A percentile compares a stretch with the other conserved stretches of the same genome.
Conservation (phyloP, 306 rosid genomes). For the Malus asiatica region DNA sequence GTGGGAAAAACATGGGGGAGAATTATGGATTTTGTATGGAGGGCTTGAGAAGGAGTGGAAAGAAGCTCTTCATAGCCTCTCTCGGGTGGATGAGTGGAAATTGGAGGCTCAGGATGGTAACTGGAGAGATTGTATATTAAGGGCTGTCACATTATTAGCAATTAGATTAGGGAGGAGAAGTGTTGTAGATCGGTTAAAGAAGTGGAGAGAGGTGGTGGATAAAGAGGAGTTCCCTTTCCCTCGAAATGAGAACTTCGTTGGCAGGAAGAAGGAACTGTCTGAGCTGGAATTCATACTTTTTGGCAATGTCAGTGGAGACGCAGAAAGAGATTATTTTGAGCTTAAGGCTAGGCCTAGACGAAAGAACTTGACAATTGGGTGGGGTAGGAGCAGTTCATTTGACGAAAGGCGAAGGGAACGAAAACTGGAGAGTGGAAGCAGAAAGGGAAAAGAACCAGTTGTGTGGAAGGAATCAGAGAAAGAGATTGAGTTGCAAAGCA, state of each 20-base stretch:
- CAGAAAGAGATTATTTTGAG: constrained; percentile 68
- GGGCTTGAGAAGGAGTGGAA: constrained; percentile 82
- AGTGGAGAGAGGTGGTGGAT: constrained; percentile 74
- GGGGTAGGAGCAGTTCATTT: constrained; percentile 46
- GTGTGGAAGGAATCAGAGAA: constrained; percentile 85
- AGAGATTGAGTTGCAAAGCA: constrained; percentile 74
- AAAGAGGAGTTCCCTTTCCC: constrained; percentile 74
- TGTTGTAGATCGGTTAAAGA: constrained; percentile 57
- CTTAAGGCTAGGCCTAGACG: constrained; percentile 68
- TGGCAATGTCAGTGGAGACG: constrained; percentile 67
- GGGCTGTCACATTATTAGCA: constrained; percentile 55
- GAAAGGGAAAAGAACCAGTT: constrained; percentile 72
- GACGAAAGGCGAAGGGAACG: constrained; percentile 56
- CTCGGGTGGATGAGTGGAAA: constrained; percentile 79
- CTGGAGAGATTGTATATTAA: constrained; percentile 83
- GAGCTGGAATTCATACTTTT: constrained; percentile 78
- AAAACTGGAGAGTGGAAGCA: constrained; percentile 23
- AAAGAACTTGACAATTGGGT: constrained; percentile 56
- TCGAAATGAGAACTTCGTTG: constrained; percentile 62
- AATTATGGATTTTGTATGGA: constrained; percentile 69
- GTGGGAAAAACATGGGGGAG: constrained; percentile 85
- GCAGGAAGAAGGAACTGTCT: constrained; percentile 74
- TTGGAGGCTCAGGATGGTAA: constrained; percentile 80
- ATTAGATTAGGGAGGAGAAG: constrained; percentile 74
- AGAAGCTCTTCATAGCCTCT: constrained; percentile 65